These are phyloP conservation scores for Annona cherimola DNA, from an alignment of 164 flowering plant genomes.

Conservation along the genomic window DNA sequence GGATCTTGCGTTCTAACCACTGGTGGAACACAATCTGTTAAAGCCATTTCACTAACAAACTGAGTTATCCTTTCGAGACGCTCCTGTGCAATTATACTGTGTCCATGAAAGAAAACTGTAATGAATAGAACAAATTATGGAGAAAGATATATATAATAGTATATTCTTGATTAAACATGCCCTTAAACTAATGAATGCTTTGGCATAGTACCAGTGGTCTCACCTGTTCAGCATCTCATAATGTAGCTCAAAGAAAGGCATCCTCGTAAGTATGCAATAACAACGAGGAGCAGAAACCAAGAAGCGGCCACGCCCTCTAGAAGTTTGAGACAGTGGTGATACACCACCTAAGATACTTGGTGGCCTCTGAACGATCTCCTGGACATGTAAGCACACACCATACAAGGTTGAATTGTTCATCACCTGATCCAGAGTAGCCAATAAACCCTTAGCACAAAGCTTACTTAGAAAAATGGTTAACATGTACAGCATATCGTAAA, in stretches of 20 bases:
- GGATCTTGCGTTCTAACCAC: conserved; percentile 28
- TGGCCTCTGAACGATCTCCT: conserved; percentile 85
- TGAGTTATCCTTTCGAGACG: conserved; percentile 82
- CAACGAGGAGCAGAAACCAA: conserved; percentile 96
- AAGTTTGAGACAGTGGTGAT: conserved; percentile 49
- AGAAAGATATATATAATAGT: neutral
- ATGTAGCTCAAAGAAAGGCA: conserved; percentile 92
- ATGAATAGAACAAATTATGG: neutral
- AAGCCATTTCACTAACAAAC: conserved; percentile 61
- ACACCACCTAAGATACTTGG: conserved; percentile 56
- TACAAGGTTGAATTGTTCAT: conserved; percentile 80
- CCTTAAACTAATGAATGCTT: neutral
- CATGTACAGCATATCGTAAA: neutral
- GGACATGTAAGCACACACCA: conserved; percentile 89
- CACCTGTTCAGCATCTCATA: conserved; percentile 95
- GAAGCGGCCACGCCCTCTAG: conserved; percentile 51
- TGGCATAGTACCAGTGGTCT: neutral
- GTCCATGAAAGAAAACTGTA: conserved; percentile 16
- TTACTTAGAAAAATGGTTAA: neutral
- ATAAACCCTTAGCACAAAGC: neutral
- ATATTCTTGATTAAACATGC: neutral
- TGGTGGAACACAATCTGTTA: conserved; percentile 41
- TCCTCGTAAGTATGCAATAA: conserved; percentile 82
- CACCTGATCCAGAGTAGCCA: conserved; percentile 39
- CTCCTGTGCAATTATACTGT: conserved; percentile 90